Base-by-base conservation (phyloP, 371 early-diverging fungal genomes). In the Coemansia sp. region DNA sequence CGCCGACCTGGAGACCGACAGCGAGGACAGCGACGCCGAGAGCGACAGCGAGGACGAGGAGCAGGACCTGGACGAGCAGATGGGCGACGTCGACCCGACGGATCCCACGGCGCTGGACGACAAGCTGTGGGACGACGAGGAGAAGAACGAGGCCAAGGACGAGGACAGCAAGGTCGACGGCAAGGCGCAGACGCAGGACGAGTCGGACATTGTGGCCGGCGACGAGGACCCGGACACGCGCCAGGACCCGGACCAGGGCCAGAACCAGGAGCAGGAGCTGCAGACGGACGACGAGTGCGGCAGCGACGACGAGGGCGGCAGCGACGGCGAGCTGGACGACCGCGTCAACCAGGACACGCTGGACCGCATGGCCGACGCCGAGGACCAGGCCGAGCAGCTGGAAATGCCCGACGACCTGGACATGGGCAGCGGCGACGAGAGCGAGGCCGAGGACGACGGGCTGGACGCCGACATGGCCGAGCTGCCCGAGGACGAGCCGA, bases 121-220 rank as follows among this genome's bases (percentile, higher is more conserved):
- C 65, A 94, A 95, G 83, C 86, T 98, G 86, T 98, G 99, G 99
- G 90, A 88, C 40, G 95, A 92, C 64, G 88, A 91, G 38, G 88
- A 90, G 38, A 84, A 84, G 16, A 87, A 89, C n/a, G 72, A 82
- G 64, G 76, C 56, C 32, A 68, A 76, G 58, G 59, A 61, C 47
- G 63, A 64, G 16, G 70, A 77, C 49, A 58, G 53, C 43, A 54
- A 57, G 34, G 58, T 64, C 49, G 68, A 68, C 16, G 34, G 66
- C 60, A 69, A 67, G 57, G 71, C 66, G 9, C 76, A 62, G 46
- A 47, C 50, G 64, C 52, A 58, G 47, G 72, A 64, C 47, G 44
- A 78, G 85, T 52, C 69, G 1, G 77, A 77, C n/a, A 64, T 67
- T 59, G 78, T 72, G 18, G 89, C 82, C 62, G 83, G 80, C 39